These are phyloP conservation scores for Phytophthora quininea DNA, from an alignment of 352 stramenopile genomes.

Conservation along the genomic window DNA sequence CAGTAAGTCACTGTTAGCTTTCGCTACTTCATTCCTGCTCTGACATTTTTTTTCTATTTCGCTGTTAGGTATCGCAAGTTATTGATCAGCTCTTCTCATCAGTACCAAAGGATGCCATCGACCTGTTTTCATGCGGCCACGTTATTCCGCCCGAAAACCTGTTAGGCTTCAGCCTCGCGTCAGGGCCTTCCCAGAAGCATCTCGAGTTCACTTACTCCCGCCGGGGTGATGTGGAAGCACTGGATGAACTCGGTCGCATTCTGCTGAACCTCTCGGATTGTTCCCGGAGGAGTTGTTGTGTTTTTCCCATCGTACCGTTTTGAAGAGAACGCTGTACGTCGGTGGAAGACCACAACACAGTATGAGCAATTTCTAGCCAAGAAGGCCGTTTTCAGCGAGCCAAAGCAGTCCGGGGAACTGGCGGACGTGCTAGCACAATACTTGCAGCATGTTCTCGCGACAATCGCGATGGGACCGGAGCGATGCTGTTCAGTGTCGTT, in stretches of 20 bases:
- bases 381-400: slow-evolving; percentile 95
- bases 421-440: slow-evolving; percentile 89
- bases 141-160: slow-evolving; percentile 96
- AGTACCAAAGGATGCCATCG: slow-evolving; percentile 75
- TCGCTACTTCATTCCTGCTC: neutral
- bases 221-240: slow-evolving; percentile 68
- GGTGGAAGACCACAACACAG: slow-evolving; percentile 86
- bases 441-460: slow-evolving; percentile 53
- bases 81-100: slow-evolving; percentile 93
- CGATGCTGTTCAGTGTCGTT: slow-evolving; percentile 96
- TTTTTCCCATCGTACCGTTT: slow-evolving; percentile 99
- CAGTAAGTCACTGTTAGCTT: slow-evolving; percentile 46
- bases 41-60: slow-evolving; percentile 10
- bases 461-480: slow-evolving; percentile 47
- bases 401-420: slow-evolving; percentile 93
- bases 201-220: slow-evolving; percentile 96
- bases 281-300: slow-evolving; percentile 96
- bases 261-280: slow-evolving; percentile 92
- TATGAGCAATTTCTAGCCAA: slow-evolving; percentile 87
- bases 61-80: slow-evolving; percentile 89
- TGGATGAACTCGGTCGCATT: slow-evolving; percentile 95
- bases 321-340: slow-evolving; percentile 86
- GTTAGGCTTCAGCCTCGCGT: slow-evolving; percentile 69
- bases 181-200: slow-evolving; percentile 84
- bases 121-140: slow-evolving; percentile 98